Conservation (phyloP, 768 basidiomycete species). For the Bullera alba region DNA sequence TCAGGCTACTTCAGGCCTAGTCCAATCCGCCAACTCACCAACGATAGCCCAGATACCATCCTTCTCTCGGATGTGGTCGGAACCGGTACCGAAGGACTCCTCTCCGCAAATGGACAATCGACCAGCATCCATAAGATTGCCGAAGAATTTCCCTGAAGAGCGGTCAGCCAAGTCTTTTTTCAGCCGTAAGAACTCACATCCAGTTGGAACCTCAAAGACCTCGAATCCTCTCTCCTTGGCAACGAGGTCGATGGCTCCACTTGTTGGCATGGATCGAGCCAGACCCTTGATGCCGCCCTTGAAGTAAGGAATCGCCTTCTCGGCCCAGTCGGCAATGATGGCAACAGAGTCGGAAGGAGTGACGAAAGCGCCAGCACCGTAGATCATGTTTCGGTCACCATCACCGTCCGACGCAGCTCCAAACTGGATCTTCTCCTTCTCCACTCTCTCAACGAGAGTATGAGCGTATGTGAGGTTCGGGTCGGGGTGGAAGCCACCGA, state of each 20-base stretch:
- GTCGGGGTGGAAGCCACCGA: conserved; percentile 96
- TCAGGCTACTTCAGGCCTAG: not conserved
- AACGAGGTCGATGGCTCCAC: conserved; percentile 91
- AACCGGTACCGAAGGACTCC: conserved; percentile 99
- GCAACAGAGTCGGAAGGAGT: conserved; percentile 97
- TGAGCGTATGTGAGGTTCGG: conserved; percentile 98
- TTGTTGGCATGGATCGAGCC: conserved; percentile 95
- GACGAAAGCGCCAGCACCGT: conserved; percentile 95
- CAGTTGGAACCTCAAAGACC: conserved; percentile 93
- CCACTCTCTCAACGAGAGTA: conserved; percentile 84
- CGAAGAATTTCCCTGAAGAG: conserved; percentile 88
- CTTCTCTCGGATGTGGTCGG: conserved; percentile 99
- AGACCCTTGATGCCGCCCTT: conserved; percentile 87
- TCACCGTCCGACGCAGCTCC: conserved; percentile 97
- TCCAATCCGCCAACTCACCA: conserved; percentile 62
- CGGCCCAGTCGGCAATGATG: conserved; percentile 93
- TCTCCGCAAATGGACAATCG: conserved; percentile 97
- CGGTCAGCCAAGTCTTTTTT: not conserved
- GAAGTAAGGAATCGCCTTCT: conserved; percentile 48
- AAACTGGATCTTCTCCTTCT: conserved; percentile 74
- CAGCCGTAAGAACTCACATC: conserved; percentile 47
- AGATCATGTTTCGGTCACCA: conserved; percentile 99
- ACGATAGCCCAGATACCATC: conserved; percentile 97
- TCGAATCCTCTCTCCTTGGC: conserved; percentile 88
- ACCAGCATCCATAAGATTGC: conserved; percentile 98